Percentiles rank a stretch among this genome's conserved stretches.
phyloP scores from a whole-genome alignment of 805 yeast species.

The Yarrowia sp. region DNA sequence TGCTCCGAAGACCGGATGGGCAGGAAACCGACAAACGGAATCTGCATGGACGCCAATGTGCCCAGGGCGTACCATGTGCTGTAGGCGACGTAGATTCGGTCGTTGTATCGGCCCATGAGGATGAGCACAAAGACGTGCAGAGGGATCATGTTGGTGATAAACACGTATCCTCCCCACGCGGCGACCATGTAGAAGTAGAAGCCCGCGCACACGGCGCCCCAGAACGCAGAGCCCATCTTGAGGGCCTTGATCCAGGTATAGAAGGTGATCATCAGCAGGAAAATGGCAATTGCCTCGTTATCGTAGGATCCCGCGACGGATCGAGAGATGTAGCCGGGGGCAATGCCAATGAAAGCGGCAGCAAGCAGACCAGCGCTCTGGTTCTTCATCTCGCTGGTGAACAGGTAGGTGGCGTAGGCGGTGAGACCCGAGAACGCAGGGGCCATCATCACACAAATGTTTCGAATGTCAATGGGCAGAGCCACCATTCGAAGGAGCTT shows the following conservation, averaged over 20 bases:
- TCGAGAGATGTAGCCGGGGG: constrained; percentile 97
- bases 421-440: constrained; percentile 95
- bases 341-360: constrained; percentile 94
- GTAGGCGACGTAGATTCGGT: constrained; percentile 81
- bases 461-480: constrained; percentile 89
- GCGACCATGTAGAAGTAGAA: constrained; percentile 98
- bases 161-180: constrained; percentile 99
- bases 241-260: constrained; percentile 93
- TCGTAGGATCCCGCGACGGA: constrained; percentile 99
- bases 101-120: constrained; percentile 90
- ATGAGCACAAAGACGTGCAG: constrained; percentile 87
- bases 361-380: constrained; percentile 85
- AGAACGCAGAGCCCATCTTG: constrained; percentile 84
- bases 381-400: constrained; percentile 88
- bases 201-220: constrained; percentile 78
- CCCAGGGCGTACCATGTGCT: constrained; percentile 97
- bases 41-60: constrained; percentile 98
- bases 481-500: constrained; percentile 61
- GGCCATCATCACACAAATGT: constrained; percentile 91
- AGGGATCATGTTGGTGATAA: constrained; percentile 96
- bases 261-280: constrained; percentile 91
- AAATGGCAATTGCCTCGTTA: constrained; percentile 98
- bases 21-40: constrained; percentile 96
- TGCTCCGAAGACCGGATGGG: constrained; percentile 97
- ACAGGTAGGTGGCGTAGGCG: constrained; percentile 81